A percentile compares a stretch with the other conserved stretches of the same genome.
phyloP scores from a whole-genome alignment of 2,329 filamentous ascomycete species.

The Alternaria sp. region DNA sequence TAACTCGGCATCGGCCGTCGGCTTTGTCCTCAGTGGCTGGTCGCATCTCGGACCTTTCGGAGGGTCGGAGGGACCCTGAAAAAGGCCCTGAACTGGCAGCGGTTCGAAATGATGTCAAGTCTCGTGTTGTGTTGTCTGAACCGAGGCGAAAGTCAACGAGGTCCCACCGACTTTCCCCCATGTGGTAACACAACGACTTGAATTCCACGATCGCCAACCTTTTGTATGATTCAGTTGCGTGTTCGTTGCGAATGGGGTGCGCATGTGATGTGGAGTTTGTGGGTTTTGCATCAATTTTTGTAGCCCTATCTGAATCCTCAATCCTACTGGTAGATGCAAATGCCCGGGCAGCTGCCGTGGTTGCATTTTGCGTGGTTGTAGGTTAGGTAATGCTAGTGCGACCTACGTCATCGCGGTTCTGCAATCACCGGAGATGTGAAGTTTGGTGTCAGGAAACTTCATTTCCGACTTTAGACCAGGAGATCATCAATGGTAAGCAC shows the following conservation, averaged over 20 bases:
- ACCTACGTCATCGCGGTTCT: not conserved
- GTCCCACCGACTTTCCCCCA: conserved; percentile 4
- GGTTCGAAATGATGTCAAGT: conserved; percentile 5
- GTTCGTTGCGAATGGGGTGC: not conserved
- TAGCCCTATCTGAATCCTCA: not conserved
- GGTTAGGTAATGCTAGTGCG: not conserved
- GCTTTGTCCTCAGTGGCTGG: conserved; percentile 1
- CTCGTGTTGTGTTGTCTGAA: not conserved
- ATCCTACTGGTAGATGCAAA: not conserved
- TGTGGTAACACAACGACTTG: not conserved
- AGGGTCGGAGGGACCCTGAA: not conserved
- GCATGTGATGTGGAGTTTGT: conserved; percentile 1
- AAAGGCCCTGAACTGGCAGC: not conserved
- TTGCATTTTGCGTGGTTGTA: not conserved
- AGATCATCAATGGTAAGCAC: not conserved
- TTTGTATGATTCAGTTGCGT: not conserved
- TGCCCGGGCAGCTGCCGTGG: not conserved
- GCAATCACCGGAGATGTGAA: not conserved
- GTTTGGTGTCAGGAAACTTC: not conserved
- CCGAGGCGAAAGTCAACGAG: conserved; percentile 5
- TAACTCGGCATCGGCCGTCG: not conserved
- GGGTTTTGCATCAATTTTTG: not conserved
- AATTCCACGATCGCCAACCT: conserved; percentile 2
- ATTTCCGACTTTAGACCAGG: not conserved
- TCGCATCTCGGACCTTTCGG: not conserved